Evolutionary conservation across 768 basidiomycete species (phyloP), one percentile per base, ranked within the genome.

Genomic region (Phlebiopsis gigantea): DNA sequence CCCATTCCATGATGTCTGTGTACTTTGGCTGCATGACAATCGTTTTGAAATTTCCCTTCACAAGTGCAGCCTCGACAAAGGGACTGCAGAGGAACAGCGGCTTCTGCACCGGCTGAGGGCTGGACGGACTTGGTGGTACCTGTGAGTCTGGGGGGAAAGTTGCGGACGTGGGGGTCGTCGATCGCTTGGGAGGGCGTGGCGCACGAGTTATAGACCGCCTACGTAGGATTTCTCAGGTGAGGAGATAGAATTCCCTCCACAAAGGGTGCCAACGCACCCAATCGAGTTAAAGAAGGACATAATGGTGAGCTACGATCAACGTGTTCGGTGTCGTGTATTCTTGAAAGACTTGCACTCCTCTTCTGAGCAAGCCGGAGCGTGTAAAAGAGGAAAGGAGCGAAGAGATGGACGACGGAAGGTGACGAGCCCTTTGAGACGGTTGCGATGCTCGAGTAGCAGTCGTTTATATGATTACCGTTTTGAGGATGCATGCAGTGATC

Each of bases 11-110:
- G 57, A 92, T 86, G 68, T 96, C 93, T 26, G 91, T 88, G 64
- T 95, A 97, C 70, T 96, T 97, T 6, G 96, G 96, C 53, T 93
- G 79, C 73, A 93, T 89, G 56, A 98, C 94, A 65, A 98, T 98
- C 2, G 94, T 97, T 76, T 96, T 98, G 78, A 97, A 98, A 72
- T 94, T 97, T 22, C 96, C 96, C 71, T 96, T 98, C 57, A 98
- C 95, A 44, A 98, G 80, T 0, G 96, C 93, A 1, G 93, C 88
- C 64, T 96, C 94, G 55, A 90, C 92, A 70, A 98, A 98, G 2
- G 95, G 95, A 53, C 90, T 89, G 71, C 89, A 96, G 10, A 98
- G 80, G 68, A 96, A 97, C 17, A 98, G 74, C 1, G 90, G 88
- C 61, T 90, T 91, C 31, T 64, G 66, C 1, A 50, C 34, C 34